These are phyloP conservation scores for Sugiyamaella qingdaonensis DNA, from an alignment of 805 yeast species.

Conservation along the genomic window DNA sequence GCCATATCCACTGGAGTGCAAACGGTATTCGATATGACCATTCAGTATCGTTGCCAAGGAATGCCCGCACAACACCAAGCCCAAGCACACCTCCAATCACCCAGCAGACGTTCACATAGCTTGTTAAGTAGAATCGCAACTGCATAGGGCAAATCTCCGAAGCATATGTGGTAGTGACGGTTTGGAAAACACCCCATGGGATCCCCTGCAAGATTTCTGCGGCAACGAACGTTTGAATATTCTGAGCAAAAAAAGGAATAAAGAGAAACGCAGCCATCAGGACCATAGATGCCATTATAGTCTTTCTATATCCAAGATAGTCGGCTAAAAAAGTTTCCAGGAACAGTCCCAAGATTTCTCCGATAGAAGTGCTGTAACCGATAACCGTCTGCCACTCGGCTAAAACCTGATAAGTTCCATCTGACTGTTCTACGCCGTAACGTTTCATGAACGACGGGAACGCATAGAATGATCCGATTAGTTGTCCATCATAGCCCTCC, in stretches of 20 bases:
- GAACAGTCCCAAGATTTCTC: conserved; percentile 41
- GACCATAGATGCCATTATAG: conserved; percentile 27
- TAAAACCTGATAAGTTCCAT: conserved; percentile 10
- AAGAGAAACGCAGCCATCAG: conserved; percentile 8
- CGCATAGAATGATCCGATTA: conserved; percentile 41
- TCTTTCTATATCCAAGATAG: conserved; percentile 43
- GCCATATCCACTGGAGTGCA: conserved; percentile 59
- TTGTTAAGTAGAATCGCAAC: conserved; percentile 45
- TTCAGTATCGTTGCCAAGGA: conserved; percentile 24
- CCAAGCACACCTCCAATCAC: conserved; percentile 52
- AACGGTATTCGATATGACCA: conserved; percentile 49
- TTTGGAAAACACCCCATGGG: conserved; percentile 52
- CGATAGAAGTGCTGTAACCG: conserved; percentile 26
- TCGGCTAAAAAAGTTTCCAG: conserved; percentile 43
- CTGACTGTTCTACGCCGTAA: conserved; percentile 24
- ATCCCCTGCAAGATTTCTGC: conserved; percentile 22
- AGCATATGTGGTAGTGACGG: conserved; percentile 49
- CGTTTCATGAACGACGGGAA: conserved; percentile 12
- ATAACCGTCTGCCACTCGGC: conserved; percentile 39
- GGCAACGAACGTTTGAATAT: conserved; percentile 24
- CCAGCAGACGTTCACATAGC: conserved; percentile 51
- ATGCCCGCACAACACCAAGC: conserved; percentile 45
- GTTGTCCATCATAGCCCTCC: conserved; percentile 47
- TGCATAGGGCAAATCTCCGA: conserved; percentile 53
- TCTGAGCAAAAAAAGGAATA: conserved; percentile 41